Base-by-base conservation (phyloP, 2,329 filamentous ascomycete species). In the Curvularia sp. region DNA sequence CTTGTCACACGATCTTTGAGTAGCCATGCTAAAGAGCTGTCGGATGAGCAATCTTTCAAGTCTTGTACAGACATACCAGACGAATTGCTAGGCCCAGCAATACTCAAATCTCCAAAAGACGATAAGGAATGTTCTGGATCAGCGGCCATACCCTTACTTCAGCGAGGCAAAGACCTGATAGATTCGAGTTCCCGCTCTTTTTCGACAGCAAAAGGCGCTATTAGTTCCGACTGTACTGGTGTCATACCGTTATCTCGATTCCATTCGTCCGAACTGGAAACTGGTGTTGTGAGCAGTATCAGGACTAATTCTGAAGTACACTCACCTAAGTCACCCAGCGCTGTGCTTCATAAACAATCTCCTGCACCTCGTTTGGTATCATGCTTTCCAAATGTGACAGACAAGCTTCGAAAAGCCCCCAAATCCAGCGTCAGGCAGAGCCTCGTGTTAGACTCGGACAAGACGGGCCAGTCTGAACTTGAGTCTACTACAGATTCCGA, bases 41-140 rank as follows among this genome's bases (percentile, higher is more conserved):
- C 69, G 6, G 71, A 74, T 47, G 68, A 69, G 34, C 68, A 73
- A 49, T 76, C 74, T 6, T 76, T 73, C 64, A 74, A 74, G 51
- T 72, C 73, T 27, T 74, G 69, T 36, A 70, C 68, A 6, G 63
- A 69, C 51, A 43, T 64, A 13, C 54, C 63, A 7, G 62, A 71
- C n/a, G 43, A 53, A 32, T 50, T 50, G 27, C 43, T 25, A 27
- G 49, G 21, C 5, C 32, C 27, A 43, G 15, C 34, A 38, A 43
- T 53, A 10, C 43, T 49, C 2, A 48, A 61, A 7, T 23, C 10
- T 15, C 23, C 30, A 5, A 56, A 59, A 23, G 55, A 59, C 5
- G 12, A 49, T 10, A 57, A 59, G 34, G 59, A 43, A 12, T 65
- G 64, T 7, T 61, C 61, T 43, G 60, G 58, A n/a, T 67, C 65